These are phyloP conservation scores for Ustilago shanxiensis DNA, from an alignment of 1,284 basidiomycete genomes.

Conservation along the genomic window DNA sequence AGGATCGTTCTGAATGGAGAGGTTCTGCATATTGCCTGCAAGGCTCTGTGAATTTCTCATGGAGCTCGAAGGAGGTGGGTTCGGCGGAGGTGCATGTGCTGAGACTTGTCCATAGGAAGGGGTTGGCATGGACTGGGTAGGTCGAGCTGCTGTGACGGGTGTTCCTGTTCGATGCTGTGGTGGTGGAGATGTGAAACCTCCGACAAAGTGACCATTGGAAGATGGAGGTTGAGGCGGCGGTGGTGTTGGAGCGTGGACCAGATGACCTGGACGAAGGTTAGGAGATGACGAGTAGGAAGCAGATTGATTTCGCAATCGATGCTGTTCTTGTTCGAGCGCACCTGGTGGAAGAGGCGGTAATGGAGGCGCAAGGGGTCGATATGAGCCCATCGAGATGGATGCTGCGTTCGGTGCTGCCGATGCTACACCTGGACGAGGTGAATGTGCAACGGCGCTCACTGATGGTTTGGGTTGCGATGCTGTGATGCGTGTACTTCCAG, in stretches of 20 bases:
- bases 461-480: conserved; percentile 37
- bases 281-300: conserved; percentile 29
- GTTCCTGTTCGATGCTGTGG: conserved; percentile 1
- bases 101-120: conserved; percentile 16
- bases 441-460: conserved; percentile 1
- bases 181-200: conserved; percentile 28
- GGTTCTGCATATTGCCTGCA: conserved; percentile 30
- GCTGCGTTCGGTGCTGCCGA: conserved; percentile 17
- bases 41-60: conserved; percentile 17
- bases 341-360: conserved; percentile 53
- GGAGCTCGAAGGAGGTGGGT: background rate
- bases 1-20: conserved; percentile 12
- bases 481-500: conserved; percentile 36
- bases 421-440: background rate
- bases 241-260: conserved; percentile 42
- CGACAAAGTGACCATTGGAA: conserved; percentile 26
- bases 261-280: conserved; percentile 35
- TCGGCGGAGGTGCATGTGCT: conserved; percentile 1
- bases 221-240: conserved; percentile 21
- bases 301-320: conserved; percentile 30
- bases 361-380: conserved; percentile 45
- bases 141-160: conserved; percentile 9
- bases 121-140: conserved; percentile 19
- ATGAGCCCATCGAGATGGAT: background rate
- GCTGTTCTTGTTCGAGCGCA: conserved; percentile 48